Base-by-base conservation (phyloP, 805 yeast genomes). In the Yarrowia porcina region DNA sequence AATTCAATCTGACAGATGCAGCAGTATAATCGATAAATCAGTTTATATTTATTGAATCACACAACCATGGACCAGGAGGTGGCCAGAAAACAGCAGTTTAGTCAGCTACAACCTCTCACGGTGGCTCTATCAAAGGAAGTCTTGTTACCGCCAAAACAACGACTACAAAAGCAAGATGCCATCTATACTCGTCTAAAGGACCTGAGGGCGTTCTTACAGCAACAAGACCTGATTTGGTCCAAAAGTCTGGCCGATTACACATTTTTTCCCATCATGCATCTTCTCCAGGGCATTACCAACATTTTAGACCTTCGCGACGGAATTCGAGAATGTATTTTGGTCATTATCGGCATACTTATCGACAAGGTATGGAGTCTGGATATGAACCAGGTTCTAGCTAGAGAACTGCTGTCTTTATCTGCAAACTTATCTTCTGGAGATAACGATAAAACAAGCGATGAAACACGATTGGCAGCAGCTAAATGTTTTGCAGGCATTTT, bases 211-310 rank as follows among this genome's bases (percentile, higher is more conserved):
- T 39, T 28, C 28, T 30, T 56, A 15, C 28, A 39, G 23, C 47
- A 25, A 36, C 32, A 44, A 11, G 36, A 28, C 30, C 47, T 56
- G 32, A 12, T 30, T 9, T 56, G 61, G 61, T 56, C 61, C 38
- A 32, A 35, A 10, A 45, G 25, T 13, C 45, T 63, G n/a, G 59
- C 63, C 28, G 64, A 59, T 15, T 63, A 65, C 44, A 39, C 61
- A n/a, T 52, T 50, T 36, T 61, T 61, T 18, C 64, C 64, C 28
- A 45, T 61, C 27, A 39, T 38, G 38, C 64, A 61, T 23, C 50
- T 61, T 5, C 41, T 61, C 15, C 63, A 68, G 18, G 69, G 70
- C 13, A 28, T 44, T 42, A 52, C 61, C 11, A 28, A 41, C 23
- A 25, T 33, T 18, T 21, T 47, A 20, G 23, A 56, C 10, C 47